Evolutionary conservation across 208 protist genomes (phyloP).

Genomic region (Trypanosoma congolense): DNA sequence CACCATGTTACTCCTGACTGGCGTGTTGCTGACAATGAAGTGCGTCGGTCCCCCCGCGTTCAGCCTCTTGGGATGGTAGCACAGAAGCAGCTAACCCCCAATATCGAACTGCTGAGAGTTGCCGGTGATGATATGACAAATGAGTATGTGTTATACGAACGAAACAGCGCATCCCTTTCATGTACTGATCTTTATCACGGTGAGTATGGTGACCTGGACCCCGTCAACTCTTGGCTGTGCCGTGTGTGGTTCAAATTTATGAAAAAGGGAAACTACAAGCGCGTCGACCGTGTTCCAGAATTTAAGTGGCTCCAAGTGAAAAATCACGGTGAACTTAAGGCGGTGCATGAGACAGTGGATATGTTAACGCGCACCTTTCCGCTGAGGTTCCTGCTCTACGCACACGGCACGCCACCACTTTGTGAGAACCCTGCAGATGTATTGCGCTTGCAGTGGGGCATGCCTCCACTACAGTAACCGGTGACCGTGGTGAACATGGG

Average conservation of each 20-base stretch:
- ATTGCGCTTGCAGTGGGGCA: constrained; percentile 61
- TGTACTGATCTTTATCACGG: constrained; percentile 86
- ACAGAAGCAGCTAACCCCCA: constrained; percentile 38
- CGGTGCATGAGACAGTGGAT: constrained; percentile 43
- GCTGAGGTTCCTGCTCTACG: constrained; percentile 47
- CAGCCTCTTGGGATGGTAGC: constrained; percentile 14
- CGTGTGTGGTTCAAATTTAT: constrained; percentile 90
- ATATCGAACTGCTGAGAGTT: constrained; percentile 56
- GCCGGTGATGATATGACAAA: constrained; percentile 59
- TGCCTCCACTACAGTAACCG: constrained; percentile 28
- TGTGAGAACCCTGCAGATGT: constrained; percentile 37
- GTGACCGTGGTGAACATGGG: too few relatives aligned
- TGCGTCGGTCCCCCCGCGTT: constrained; percentile 7
- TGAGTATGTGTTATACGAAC: constrained; percentile 79
- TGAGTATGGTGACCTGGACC: constrained; percentile 73
- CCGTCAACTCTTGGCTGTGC: constrained; percentile 86
- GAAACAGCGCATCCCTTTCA: constrained; percentile 34
- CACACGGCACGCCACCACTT: constrained; percentile 69
- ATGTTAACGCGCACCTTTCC: constrained; percentile 38
- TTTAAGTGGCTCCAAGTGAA: constrained; percentile 72
- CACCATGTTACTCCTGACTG: not conserved
- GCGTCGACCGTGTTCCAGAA: constrained; percentile 54
- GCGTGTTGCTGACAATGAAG: constrained; percentile 8
- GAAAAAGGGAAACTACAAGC: constrained; percentile 75
- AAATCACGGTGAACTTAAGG: constrained; percentile 32